Base-by-base conservation (phyloP, 1,284 basidiomycete species). In the Sanguinoderma infundibulare region DNA sequence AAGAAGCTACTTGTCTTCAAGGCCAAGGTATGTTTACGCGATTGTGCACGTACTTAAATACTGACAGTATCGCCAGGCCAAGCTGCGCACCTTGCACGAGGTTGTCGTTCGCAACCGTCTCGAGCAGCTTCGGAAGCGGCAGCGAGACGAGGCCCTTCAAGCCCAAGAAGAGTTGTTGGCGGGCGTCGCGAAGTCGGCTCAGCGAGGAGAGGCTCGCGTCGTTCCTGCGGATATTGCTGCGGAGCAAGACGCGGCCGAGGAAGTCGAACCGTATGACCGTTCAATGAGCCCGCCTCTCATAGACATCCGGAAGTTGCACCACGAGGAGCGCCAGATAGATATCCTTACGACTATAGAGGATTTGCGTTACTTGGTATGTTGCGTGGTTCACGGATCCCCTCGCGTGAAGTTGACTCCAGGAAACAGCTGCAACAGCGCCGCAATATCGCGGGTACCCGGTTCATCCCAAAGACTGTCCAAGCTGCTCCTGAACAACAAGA, bases 1-100 rank as follows among this genome's bases (percentile, higher is more conserved):
- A 93, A 94, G 75, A 96, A 94, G 73, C 79, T 99, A 42, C 81
- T 98, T n/a, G 96, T 99, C 1, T 98, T 95, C 91, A 98, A 98
- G 76, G 93, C 98, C n/a, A 98, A 98, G 80, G 94, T 94, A 69
- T 42, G 76, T 67, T 5, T 52, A 15, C 38, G n/a, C 35, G 10
- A 49, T 22, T 10, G 54, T 36, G 46, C 9, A 14, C 8, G 15
- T 12, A 26, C n/a, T 42, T 8, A 26, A 15, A 22, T 17, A 35
- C 14, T 46, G 34, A 47, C n/a, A 30, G 5, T 20, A 2, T 28
- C 5, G 8, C 24, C 61, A 96, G 93, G 92, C 95, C 8, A 96
- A 96, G 70, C 83, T 99, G 52, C 93, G 94, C 72, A 87, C 84
- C 62, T 83, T 98, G 63, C 98, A 99, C 74, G 96, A 98, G 78